phyloP scores from a whole-genome alignment of 2,329 filamentous ascomycete genomes.

The Colletotrichum lindemuthianum region DNA sequence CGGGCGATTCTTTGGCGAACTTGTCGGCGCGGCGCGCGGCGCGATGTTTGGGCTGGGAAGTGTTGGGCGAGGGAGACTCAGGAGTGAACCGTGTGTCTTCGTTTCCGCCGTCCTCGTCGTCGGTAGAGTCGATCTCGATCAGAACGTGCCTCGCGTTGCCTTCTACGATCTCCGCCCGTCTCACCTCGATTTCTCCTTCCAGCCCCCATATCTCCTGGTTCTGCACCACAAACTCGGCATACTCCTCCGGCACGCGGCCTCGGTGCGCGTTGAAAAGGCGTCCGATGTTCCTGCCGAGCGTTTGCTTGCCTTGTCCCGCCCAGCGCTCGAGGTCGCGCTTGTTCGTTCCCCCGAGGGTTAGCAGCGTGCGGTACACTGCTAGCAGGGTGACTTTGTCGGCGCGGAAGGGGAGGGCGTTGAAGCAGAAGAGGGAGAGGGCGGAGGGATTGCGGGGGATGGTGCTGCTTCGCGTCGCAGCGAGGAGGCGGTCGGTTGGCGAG shows the following conservation, averaged over 20 bases:
- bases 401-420: neutral
- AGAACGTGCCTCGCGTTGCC: too few species aligned
- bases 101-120: too few species aligned
- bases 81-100: too few species aligned
- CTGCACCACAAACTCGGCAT: neutral
- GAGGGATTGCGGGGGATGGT: neutral
- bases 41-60: too few species aligned
- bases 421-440: slow-evolving; percentile 5
- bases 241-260: neutral
- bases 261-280: neutral
- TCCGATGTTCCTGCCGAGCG: neutral
- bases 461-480: too few species aligned
- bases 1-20: too few species aligned
- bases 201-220: slow-evolving; percentile 4
- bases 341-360: neutral
- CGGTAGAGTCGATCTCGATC: too few species aligned
- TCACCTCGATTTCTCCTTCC: neutral
- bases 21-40: too few species aligned
- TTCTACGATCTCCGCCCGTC: too few species aligned
- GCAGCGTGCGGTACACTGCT: slow-evolving; percentile 8
- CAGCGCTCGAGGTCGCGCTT: neutral
- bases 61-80: too few species aligned
- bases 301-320: neutral
- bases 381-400: slow-evolving; percentile 15
- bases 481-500: too few species aligned